Evolutionary conservation across 2,329 filamentous ascomycete species (phyloP).

Genomic region (Cladophialophora psammophila): DNA sequence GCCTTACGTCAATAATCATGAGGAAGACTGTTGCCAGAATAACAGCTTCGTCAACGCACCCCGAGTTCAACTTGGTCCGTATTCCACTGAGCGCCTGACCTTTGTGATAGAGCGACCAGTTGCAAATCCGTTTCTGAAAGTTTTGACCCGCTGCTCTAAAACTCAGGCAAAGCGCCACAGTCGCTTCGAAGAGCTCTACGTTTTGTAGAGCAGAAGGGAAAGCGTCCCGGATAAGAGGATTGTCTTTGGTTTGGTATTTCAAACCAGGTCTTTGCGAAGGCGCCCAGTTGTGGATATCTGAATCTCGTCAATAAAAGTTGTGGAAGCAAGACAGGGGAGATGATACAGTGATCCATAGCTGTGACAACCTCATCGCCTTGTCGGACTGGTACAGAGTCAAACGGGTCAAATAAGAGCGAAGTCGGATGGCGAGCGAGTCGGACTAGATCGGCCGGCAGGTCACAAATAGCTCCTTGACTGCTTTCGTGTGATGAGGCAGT

Average conservation of each 20-base stretch:
- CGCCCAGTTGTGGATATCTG: conserved; percentile 31
- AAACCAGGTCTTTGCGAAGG: conserved; percentile 31
- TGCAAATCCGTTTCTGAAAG: conserved; percentile 23
- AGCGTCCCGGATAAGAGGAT: conserved; percentile 33
- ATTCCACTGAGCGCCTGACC: conserved; percentile 29
- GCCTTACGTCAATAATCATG: conserved; percentile 35
- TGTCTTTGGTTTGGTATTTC: conserved; percentile 32
- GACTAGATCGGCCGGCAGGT: neutral
- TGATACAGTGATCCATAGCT: conserved; percentile 32
- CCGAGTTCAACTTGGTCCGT: conserved; percentile 24
- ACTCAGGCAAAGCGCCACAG: conserved; percentile 30
- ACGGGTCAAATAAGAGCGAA: conserved; percentile 30
- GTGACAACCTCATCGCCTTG: conserved; percentile 29
- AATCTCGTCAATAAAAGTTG: conserved; percentile 10
- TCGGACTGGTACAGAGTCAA: conserved; percentile 22
- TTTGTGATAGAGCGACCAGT: conserved; percentile 30
- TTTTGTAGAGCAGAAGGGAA: conserved; percentile 32
- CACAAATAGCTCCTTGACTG: neutral
- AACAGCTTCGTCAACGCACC: conserved; percentile 31
- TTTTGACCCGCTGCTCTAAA: conserved; percentile 30
- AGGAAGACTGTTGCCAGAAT: conserved; percentile 34
- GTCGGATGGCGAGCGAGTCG: conserved; percentile 21
- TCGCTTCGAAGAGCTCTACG: conserved; percentile 33
- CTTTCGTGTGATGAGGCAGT: neutral
- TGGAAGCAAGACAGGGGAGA: neutral